These are phyloP conservation scores for Aspergillus fructus DNA, from an alignment of 2,329 filamentous ascomycete genomes.

Conservation along the genomic window DNA sequence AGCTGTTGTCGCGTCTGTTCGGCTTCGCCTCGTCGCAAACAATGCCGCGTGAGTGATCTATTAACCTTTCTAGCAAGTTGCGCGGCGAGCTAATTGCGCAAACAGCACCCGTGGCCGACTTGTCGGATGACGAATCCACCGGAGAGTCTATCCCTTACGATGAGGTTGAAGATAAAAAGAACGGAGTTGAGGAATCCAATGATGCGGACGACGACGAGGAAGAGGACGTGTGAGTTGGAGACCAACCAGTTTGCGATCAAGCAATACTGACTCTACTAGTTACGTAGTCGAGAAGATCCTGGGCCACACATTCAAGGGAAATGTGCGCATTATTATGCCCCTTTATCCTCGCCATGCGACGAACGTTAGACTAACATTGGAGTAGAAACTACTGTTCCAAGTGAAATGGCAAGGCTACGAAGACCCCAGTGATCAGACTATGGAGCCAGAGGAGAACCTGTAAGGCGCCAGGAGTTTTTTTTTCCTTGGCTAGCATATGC, in stretches of 20 bases:
- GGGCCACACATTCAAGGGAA: constrained; percentile 36
- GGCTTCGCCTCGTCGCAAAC: constrained; percentile 21
- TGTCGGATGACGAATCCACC: constrained; percentile 38
- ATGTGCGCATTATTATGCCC: constrained; percentile 29
- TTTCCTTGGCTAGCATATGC: neutral
- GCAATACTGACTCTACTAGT: constrained; percentile 25
- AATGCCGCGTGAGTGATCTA: constrained; percentile 43
- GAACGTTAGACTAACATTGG: constrained; percentile 18
- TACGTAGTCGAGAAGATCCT: constrained; percentile 43
- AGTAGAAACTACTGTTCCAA: constrained; percentile 38
- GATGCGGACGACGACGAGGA: constrained; percentile 28
- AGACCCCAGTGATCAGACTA: constrained; percentile 42
- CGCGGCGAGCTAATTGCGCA: constrained; percentile 15
- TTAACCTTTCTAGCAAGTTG: neutral
- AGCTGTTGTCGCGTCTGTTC: constrained; percentile 31
- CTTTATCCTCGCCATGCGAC: neutral
- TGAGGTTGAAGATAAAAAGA: constrained; percentile 24
- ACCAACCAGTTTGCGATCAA: constrained; percentile 8
- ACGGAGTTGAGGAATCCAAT: constrained; percentile 13
- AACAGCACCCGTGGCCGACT: constrained; percentile 31
- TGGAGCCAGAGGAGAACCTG: constrained; percentile 48
- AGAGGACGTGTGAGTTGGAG: constrained; percentile 35
- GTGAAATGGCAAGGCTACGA: constrained; percentile 52
- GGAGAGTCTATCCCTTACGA: constrained; percentile 41
- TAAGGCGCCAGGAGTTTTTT: constrained; percentile 22